Conservation (phyloP, 148 eudicot species). For the Selenicereus undatus region DNA sequence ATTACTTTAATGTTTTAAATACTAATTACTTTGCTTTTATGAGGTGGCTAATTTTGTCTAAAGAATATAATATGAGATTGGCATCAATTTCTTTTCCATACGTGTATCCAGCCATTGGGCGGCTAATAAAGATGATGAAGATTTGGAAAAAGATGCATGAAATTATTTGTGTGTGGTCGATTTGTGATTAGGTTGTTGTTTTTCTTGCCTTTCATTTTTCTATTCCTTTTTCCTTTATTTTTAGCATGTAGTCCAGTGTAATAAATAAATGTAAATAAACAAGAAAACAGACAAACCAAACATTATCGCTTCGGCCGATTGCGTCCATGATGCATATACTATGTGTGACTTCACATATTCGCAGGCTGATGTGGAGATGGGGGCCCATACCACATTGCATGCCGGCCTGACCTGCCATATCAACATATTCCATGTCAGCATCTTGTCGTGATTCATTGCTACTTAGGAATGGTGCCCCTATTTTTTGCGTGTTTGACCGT, state of each 20-base stretch:
- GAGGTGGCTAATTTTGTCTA: background rate
- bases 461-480: too few species aligned
- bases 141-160: background rate
- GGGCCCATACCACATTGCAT: background rate
- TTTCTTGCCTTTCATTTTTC: constrained; percentile 15
- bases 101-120: constrained; percentile 15
- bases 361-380: background rate
- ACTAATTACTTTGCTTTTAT: background rate
- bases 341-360: background rate
- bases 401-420: background rate
- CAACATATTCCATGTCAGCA: background rate
- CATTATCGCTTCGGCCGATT: background rate
- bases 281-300: background rate
- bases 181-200: constrained; percentile 9
- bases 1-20: background rate
- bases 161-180: constrained; percentile 17
- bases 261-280: background rate
- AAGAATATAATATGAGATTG: background rate
- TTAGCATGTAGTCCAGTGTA: background rate
- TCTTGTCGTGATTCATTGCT: too few species aligned
- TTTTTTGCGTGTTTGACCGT: too few species aligned
- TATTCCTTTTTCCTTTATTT: background rate
- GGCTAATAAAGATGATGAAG: constrained; percentile 23
- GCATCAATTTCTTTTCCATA: background rate
- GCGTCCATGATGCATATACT: background rate